Base-by-base conservation (phyloP, 2,329 filamentous ascomycete species). In the Colletotrichum destructivum region DNA sequence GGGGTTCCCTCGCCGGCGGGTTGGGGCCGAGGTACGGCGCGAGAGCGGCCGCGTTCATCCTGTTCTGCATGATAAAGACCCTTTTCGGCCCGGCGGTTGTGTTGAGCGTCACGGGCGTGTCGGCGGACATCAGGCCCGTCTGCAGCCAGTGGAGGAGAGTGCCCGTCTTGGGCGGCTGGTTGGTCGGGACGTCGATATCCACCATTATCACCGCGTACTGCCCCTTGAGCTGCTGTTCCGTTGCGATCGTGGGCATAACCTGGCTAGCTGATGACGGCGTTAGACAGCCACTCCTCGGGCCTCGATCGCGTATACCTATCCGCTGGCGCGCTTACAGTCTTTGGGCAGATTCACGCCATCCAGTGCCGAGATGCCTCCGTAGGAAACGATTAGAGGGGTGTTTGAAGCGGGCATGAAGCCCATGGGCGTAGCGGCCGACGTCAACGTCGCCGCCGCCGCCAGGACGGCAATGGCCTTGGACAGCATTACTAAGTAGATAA, bases 61-160 rank as follows among this genome's bases (percentile, higher is more conserved):
- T 68, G 75, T 81, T 81, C 69, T 80, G 75, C 35, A 84, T 78
- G 13, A 81, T 68, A 71, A 80, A 82, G 44, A 77, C 78, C 18
- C 77, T 62, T 54, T 46, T 61, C 35, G 69, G 57, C 46, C 79
- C 79, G 8, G 63, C 57, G 38, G 76, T 76, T 56, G 77, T 76
- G 77, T 79, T 79, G 59, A 81, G 71, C 18, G 66, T 69, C 26
- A 75, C 75, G 16, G 75, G 57, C 9, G 66, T 66, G 31, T 76
- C 74, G 9, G 79, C 73, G 13, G 79, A 78, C 26, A 75, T 77
- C 51, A 85, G 74, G 47, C 82, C 82, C 0, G 82, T 81, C 71
- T 87, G 84, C 59, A 86, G 76, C 80, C 84, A 86, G 78, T 88
- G 86, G 63, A 87, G 75, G 42, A 86, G 79, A 2, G 86, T 86